A percentile compares a stretch with the other conserved stretches of the same genome.
phyloP scores from a whole-genome alignment of 371 early-diverging fungal species.

The Lichtheimia ramosa region DNA sequence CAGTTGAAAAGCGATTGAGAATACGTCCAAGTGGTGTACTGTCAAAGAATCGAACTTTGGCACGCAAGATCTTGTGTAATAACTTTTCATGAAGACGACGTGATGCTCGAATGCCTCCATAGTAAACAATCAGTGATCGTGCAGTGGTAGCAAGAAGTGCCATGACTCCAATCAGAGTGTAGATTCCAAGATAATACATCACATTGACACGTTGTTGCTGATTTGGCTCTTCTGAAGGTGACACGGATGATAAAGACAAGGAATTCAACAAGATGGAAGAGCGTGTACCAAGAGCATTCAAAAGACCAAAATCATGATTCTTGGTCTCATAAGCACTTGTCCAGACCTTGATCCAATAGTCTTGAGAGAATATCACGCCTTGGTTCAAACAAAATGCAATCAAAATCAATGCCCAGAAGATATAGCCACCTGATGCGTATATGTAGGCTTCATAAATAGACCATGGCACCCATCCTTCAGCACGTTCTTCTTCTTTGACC shows the following conservation, averaged over 20 bases:
- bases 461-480: conserved; percentile 64
- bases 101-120: conserved; percentile 51
- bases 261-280: too few species aligned
- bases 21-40: conserved; percentile 86
- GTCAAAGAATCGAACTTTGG: conserved; percentile 85
- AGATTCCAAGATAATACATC: conserved; percentile 56
- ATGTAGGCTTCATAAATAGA: conserved; percentile 66
- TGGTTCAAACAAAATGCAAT: conserved; percentile 55
- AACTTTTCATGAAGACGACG: conserved; percentile 59
- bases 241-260: too few species aligned
- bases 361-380: conserved; percentile 47
- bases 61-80: conserved; percentile 64
- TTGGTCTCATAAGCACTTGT: conserved; percentile 32
- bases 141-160: conserved; percentile 37
- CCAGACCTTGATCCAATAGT: conserved; percentile 68
- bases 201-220: conserved; percentile 19
- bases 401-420: conserved; percentile 51
- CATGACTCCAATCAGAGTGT: conserved; percentile 51
- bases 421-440: conserved; percentile 65
- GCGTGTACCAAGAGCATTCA: too few species aligned
- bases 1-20: conserved; percentile 82
- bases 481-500: conserved; percentile 67
- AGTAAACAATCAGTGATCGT: conserved; percentile 41
- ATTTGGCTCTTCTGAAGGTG: background rate
- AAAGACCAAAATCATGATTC: too few species aligned